Evolutionary conservation across 2,329 filamentous ascomycete genomes (phyloP).

Genomic region (Cephalotrichum gorgonifer): DNA sequence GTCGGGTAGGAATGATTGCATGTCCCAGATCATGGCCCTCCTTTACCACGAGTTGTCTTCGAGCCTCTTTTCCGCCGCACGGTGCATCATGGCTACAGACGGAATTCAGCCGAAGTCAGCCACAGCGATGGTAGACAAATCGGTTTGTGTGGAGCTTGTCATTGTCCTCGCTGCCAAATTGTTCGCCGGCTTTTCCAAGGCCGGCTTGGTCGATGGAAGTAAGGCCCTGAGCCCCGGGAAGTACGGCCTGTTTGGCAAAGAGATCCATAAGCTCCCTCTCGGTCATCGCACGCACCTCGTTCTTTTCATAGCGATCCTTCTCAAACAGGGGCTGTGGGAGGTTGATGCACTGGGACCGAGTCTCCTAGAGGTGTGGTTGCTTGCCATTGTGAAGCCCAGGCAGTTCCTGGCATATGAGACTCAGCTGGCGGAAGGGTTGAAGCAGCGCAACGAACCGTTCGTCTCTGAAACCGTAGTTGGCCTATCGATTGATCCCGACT

Average conservation of each 20-base stretch:
- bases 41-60: conserved; percentile 38
- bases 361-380: conserved; percentile 40
- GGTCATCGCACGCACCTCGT: conserved; percentile 33
- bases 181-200: conserved; percentile 31
- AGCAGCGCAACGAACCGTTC: conserved; percentile 29
- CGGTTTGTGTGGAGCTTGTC: conserved; percentile 30
- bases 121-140: conserved; percentile 11
- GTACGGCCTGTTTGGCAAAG: conserved; percentile 37
- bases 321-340: conserved; percentile 34
- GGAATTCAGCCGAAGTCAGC: neutral
- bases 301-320: conserved; percentile 40
- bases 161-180: conserved; percentile 35
- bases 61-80: conserved; percentile 36
- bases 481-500: conserved; percentile 29
- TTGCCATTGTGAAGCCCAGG: conserved; percentile 39
- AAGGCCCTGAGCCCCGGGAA: conserved; percentile 34
- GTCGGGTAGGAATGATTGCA: neutral
- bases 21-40: conserved; percentile 12
- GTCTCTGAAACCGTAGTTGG: conserved; percentile 27
- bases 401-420: conserved; percentile 36
- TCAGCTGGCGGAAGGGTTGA: conserved; percentile 35
- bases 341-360: conserved; percentile 34
- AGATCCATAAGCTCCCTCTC: conserved; percentile 26
- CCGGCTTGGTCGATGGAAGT: conserved; percentile 30
- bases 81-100: conserved; percentile 20